These are phyloP conservation scores for Auxenochlorella pyrenoidosa DNA, from an alignment of 139 green algal species.

Conservation along the genomic window DNA sequence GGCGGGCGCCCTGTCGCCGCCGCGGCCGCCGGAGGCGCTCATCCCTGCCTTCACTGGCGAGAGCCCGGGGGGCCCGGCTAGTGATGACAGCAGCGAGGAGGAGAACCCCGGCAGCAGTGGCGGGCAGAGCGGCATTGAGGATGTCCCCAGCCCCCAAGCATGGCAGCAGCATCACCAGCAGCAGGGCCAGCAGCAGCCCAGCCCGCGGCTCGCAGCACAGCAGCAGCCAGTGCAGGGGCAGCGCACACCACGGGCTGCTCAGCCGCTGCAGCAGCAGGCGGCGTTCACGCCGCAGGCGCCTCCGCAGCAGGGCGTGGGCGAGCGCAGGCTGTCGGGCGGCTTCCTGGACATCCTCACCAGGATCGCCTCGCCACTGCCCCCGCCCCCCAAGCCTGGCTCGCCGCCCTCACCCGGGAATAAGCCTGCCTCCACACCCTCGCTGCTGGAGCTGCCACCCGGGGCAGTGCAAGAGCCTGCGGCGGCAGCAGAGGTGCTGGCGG, in stretches of 20 bases:
- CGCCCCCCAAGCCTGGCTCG: background rate
- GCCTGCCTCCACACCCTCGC: background rate
- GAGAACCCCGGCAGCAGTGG: background rate
- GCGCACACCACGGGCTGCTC: background rate
- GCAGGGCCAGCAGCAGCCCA: background rate
- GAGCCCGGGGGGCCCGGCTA: background rate
- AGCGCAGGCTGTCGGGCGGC: background rate
- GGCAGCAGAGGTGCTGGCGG: background rate
- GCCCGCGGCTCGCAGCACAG: background rate
- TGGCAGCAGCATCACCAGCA: too few species aligned
- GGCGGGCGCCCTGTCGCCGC: background rate
- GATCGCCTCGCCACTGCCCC: background rate
- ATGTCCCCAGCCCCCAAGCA: background rate
- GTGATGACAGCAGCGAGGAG: too few species aligned
- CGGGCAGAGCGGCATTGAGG: background rate
- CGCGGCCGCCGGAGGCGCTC: background rate
- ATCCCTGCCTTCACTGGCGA: background rate
- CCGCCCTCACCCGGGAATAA: background rate
- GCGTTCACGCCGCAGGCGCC: background rate
- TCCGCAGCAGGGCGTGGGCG: background rate
- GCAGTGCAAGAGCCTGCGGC: background rate
- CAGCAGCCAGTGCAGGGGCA: background rate
- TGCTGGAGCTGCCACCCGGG: background rate
- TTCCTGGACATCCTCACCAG: background rate
- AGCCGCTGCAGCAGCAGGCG: background rate